A percentile compares a stretch with the other conserved stretches of the same genome.
phyloP scores from a whole-genome alignment of 2,329 filamentous ascomycete genomes.

The Dryadomyces quercus-mongolicae region DNA sequence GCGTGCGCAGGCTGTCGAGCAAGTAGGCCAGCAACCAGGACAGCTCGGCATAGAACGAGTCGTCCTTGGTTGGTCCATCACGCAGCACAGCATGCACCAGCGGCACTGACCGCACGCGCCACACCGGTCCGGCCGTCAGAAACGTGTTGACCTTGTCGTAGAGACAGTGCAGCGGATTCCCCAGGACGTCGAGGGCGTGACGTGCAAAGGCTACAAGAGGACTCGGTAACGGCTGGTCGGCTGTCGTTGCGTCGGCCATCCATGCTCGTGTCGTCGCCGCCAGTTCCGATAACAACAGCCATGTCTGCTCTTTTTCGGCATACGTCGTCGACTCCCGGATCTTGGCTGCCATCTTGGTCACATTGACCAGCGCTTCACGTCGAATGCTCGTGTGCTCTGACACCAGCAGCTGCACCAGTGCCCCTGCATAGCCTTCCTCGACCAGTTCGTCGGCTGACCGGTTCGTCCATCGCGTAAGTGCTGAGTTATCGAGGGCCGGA shows the following conservation, averaged over 20 bases:
- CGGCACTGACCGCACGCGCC: conserved; percentile 63
- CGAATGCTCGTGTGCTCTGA: conserved; percentile 66
- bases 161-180: conserved; percentile 66
- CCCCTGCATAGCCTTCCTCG: conserved; percentile 61
- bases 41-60: conserved; percentile 59
- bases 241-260: conserved; percentile 29
- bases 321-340: conserved; percentile 58
- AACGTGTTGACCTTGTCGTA: conserved; percentile 82
- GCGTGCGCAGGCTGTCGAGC: conserved; percentile 50
- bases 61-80: conserved; percentile 58
- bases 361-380: conserved; percentile 60
- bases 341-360: conserved; percentile 52
- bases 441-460: conserved; percentile 70
- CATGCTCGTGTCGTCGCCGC: conserved; percentile 53
- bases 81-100: conserved; percentile 52
- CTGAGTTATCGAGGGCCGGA: conserved; percentile 36
- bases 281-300: conserved; percentile 68
- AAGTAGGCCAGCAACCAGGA: conserved; percentile 65
- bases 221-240: conserved; percentile 47
- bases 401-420: conserved; percentile 62
- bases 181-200: conserved; percentile 56
- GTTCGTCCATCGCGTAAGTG: conserved; percentile 53
- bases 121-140: conserved; percentile 64
- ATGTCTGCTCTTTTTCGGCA: conserved; percentile 65
- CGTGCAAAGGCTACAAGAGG: conserved; percentile 65